A percentile compares a stretch with the other conserved stretches of the same genome.
Evolutionary conservation across 2,329 filamentous ascomycete genomes (phyloP).

Genomic region (Aspergillus amoenus): DNA sequence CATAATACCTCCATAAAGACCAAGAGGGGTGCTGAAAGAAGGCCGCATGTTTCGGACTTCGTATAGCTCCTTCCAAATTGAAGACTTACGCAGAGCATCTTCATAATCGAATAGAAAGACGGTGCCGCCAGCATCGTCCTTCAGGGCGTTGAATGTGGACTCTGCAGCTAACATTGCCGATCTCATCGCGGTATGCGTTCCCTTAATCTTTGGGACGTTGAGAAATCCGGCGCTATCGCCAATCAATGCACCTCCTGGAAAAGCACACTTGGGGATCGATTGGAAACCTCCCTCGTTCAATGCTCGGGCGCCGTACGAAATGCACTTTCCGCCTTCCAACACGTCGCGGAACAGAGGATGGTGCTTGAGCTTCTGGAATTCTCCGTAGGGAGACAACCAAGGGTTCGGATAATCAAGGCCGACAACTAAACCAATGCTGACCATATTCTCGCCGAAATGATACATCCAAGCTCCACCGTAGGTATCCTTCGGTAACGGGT

Average conservation of each 20-base stretch:
- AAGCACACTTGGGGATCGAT: conserved; percentile 94
- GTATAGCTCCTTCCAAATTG: conserved; percentile 91
- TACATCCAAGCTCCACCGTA: conserved; percentile 99
- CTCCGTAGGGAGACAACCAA: conserved; percentile 90
- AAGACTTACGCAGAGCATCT: conserved; percentile 77
- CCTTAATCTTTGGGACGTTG: conserved; percentile 98
- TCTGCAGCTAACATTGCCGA: conserved; percentile 96
- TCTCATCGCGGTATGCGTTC: conserved; percentile 96
- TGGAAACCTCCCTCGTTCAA: conserved; percentile 95
- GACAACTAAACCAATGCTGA: conserved; percentile 86
- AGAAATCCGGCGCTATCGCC: conserved; percentile 95
- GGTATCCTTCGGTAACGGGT: conserved; percentile 80
- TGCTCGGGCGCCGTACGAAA: conserved; percentile 90
- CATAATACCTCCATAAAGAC: conserved; percentile 82
- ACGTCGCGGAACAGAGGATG: conserved; percentile 86
- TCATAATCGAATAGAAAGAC: conserved; percentile 96
- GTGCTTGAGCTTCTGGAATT: conserved; percentile 98
- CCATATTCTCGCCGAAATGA: conserved; percentile 96
- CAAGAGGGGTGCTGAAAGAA: conserved; percentile 84
- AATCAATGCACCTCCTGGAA: conserved; percentile 92
- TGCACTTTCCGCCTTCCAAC: conserved; percentile 94
- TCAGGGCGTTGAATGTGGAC: conserved; percentile 77
- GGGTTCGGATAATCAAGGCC: conserved; percentile 95
- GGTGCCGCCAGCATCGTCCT: conserved; percentile 58
- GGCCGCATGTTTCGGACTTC: conserved; percentile 97